Evolutionary conservation across 2,329 filamentous ascomycete genomes (phyloP), one percentile per base, ranked within the genome.

Genomic region (Cladosporium colombiae): DNA sequence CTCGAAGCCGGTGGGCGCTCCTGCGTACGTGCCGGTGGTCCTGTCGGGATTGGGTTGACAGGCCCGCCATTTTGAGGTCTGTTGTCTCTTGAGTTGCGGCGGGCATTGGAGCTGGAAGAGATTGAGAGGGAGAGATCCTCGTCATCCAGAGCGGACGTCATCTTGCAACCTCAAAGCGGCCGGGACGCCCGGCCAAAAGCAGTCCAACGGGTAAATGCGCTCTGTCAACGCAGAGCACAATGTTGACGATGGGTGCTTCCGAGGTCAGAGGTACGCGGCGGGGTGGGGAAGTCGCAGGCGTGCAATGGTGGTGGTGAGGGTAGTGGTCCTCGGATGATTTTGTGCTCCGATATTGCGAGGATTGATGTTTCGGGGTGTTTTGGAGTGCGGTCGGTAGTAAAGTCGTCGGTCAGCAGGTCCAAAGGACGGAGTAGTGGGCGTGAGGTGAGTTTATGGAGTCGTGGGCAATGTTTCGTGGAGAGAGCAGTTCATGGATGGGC

Each of bases 71-170:
- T 65, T 21, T 65, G 86, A 87, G 70, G 62, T 23, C 58, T 64
- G 55, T 64, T 68, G 65, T 74, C 74, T 62, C 66, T 70, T 57
- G 72, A 74, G 52, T 65, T 66, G 63, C 72, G 74, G 55, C 73
- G 74, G 55, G 65, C 67, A 55, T 50, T 66, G 49, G 65, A 35
- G 37, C 66, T 67, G 37, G 69, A 62, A 33, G 61, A 63, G 60
- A 80, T 78, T 66, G 77, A 77, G 35, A 80, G 71, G 44, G 78
- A 76, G 31, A 79, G 72, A 62, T 79, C 78, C 63, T 80, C 78
- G 66, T 79, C 78, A 70, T 79, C 78, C 58, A 79, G 69, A 2
- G 76, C 71, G 53, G 77, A 75, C 18, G 74, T 72, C 78, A 79
- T 79, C 68, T 10, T 73, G 66, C 61, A 56, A 40, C 59, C 44